These are phyloP conservation scores for Mycotypha africana DNA, from an alignment of 371 early-diverging fungal genomes.

Conservation along the genomic window DNA sequence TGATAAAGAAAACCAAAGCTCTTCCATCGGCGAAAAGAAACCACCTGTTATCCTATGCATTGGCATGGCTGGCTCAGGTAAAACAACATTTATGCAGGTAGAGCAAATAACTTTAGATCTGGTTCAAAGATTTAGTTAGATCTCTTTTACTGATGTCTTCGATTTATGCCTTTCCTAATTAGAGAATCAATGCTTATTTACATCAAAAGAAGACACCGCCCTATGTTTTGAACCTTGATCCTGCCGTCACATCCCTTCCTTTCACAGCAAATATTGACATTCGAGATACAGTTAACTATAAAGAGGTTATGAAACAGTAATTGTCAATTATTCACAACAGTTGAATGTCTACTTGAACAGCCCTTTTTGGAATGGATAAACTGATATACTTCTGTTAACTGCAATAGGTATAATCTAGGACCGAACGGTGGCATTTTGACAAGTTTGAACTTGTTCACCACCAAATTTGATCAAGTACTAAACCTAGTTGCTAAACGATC, in stretches of 20 bases:
- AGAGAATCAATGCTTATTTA: constrained; percentile 88
- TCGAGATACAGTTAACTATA: constrained; percentile 97
- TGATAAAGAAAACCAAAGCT: too few species aligned
- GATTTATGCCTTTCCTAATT: background rate
- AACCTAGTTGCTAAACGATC: constrained; percentile 81
- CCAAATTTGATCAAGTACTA: constrained; percentile 95
- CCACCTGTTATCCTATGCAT: constrained; percentile 86
- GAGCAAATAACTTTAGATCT: too few species aligned
- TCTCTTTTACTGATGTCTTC: too few species aligned
- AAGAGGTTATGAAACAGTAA: constrained; percentile 98
- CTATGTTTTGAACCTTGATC: constrained; percentile 97
- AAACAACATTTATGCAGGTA: constrained; percentile 98
- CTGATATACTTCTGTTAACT: background rate
- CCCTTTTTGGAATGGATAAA: background rate
- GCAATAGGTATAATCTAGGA: constrained; percentile 85
- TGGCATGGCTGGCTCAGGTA: constrained; percentile 99
- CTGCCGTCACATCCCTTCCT: constrained; percentile 92
- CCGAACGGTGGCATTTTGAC: constrained; percentile 99
- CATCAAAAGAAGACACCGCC: constrained; percentile 71
- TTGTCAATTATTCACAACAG: background rate
- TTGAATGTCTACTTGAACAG: background rate
- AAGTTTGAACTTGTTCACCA: constrained; percentile 94
- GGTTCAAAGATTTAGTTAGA: too few species aligned
- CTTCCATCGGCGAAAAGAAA: constrained; percentile 24
- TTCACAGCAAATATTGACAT: constrained; percentile 98